Base-by-base conservation (phyloP, 768 basidiomycete species). In the Mrakia gelida region DNA sequence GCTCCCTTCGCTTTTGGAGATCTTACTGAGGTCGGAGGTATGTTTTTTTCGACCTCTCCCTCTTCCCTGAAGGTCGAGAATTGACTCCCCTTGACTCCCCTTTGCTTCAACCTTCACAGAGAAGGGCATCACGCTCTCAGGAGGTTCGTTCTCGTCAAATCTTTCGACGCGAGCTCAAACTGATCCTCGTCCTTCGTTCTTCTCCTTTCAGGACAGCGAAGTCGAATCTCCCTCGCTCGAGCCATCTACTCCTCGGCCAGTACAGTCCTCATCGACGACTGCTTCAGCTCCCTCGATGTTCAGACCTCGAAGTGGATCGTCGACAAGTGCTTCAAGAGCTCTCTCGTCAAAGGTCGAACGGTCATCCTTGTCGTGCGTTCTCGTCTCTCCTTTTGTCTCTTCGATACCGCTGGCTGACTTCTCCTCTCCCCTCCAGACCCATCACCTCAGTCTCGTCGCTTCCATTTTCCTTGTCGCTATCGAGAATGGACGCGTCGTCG, bases 301-400 rank as follows among this genome's bases (percentile, higher is more conserved):
- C 86, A 88, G 77, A 89, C 88, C 3, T 85, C 71, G 21, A 86
- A 87, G 73, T 88, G 84, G 84, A 87, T 89, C 75, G 85, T 88
- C 38, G 85, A 87, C 21, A 85, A 88, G 68, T 86, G 88, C 78
- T 85, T 89, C 79, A 80, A 83, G 71, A 87, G 88, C 9, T 86
- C 87, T 75, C 82, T 90, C 5, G 81, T 89, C 56, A 82, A 81
- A 18, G 87, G 85, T 32, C 84, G 89, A 26, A 89, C 89, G 2
- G 84, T 89, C 15, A 80, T 90, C 10, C 83, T 89, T 1, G 88
- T 89, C 71, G 89, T 89, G 79, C 80, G 87, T 82, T 28, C 38
- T 38, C 54, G 5, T 26, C 38, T n/a, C 30, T 38, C 71, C 52
- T 28, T 45, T 13, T 34, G 30, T 38, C 45, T 21, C 21, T 8